Conservation (phyloP, 176 grass and related monocot species). For the Coix lacrymajobi region DNA sequence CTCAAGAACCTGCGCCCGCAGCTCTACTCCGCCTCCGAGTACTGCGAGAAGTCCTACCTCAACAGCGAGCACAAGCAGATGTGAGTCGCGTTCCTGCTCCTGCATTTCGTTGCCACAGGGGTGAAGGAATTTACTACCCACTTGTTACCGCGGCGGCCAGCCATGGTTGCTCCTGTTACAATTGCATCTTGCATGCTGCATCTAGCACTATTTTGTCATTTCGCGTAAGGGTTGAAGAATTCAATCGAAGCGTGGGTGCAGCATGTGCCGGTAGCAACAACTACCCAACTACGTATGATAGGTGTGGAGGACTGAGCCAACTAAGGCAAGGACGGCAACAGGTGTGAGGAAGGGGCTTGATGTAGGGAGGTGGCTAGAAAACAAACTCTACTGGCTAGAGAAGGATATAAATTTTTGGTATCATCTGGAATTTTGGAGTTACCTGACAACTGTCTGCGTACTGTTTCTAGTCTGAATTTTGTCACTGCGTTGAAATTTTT, state of each 20-base stretch:
- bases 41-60: slow-evolving; percentile 96
- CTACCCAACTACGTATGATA: background rate
- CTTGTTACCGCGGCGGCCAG: background rate
- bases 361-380: slow-evolving; percentile 9
- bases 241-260: slow-evolving; percentile 1
- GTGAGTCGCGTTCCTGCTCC: slow-evolving; percentile 33
- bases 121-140: background rate
- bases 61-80: slow-evolving; percentile 81
- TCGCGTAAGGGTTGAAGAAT: background rate
- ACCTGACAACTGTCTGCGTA: slow-evolving; percentile 8
- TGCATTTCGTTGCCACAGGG: background rate
- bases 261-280: background rate
- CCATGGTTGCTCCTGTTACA: background rate
- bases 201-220: background rate
- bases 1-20: slow-evolving; percentile 96
- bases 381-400: slow-evolving; percentile 15
- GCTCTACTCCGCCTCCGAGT: slow-evolving; percentile 93
- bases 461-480: background rate
- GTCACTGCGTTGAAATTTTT: background rate
- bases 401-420: background rate
- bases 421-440: slow-evolving; percentile 15
- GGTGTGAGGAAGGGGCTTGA: background rate
- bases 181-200: background rate
- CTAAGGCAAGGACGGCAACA: background rate
- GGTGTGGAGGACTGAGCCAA: background rate